These are phyloP conservation scores for Huntiella moniliformis DNA, from an alignment of 2,329 filamentous ascomycete genomes.

Conservation along the genomic window DNA sequence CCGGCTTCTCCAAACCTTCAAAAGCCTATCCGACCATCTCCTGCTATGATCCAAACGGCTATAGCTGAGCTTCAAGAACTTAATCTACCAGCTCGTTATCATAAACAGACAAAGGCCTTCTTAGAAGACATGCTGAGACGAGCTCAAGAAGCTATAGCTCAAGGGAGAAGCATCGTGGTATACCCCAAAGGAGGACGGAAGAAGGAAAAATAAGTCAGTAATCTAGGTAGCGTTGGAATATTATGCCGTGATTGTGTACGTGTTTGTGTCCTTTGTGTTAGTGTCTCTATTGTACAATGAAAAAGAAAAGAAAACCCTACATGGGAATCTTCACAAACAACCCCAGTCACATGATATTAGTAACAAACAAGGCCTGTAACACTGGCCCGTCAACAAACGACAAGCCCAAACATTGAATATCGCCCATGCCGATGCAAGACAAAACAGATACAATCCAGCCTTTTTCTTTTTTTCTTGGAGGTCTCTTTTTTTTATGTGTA, in stretches of 20 bases:
- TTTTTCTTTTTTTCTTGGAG: too few species aligned
- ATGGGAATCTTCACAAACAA: too few species aligned
- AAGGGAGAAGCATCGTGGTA: slow-evolving; percentile 3
- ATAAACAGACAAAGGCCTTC: slow-evolving; percentile 1
- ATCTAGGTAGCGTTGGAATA: not conserved
- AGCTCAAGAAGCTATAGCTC: slow-evolving; percentile 1
- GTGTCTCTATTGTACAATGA: too few species aligned
- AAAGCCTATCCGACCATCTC: not conserved
- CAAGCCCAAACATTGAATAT: too few species aligned
- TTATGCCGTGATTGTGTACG: too few species aligned
- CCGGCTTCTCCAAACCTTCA: not conserved
- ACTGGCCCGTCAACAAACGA: too few species aligned
- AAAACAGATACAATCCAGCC: too few species aligned
- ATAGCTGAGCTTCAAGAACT: slow-evolving; percentile 4
- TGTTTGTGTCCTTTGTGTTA: too few species aligned
- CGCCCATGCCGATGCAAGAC: too few species aligned
- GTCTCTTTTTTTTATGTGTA: too few species aligned
- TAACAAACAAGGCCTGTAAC: too few species aligned
- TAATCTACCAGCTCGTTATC: not conserved
- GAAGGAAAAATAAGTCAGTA: not conserved
- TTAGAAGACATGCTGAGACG: slow-evolving; percentile 7
- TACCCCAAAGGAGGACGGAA: not conserved
- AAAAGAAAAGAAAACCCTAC: not conserved
- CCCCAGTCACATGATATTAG: too few species aligned
- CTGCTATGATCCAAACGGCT: slow-evolving; percentile 5